A percentile compares a stretch with the other conserved stretches of the same genome.
These are phyloP conservation scores for Lactuca saligna DNA, from an alignment of 129 eudicot genomes.

Conservation along the genomic window DNA sequence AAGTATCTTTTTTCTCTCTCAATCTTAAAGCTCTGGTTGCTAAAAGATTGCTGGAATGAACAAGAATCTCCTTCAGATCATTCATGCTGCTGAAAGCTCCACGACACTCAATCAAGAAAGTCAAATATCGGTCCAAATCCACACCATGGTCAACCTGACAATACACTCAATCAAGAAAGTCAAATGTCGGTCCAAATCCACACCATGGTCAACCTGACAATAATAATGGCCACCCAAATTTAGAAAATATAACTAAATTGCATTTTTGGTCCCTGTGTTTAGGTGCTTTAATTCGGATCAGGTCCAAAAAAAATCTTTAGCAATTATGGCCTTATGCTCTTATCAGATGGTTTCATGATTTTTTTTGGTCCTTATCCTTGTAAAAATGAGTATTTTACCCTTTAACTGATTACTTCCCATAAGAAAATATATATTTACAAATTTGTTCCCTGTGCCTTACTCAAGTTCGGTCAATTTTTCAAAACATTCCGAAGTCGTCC, in stretches of 20 bases:
- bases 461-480: neutral
- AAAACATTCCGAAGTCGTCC: too few relatives aligned
- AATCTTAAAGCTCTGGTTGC: constrained; percentile 58
- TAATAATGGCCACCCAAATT: constrained; percentile 19
- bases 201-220: constrained; percentile 74
- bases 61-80: constrained; percentile 74
- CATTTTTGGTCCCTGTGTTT: neutral
- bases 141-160: constrained; percentile 74
- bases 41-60: constrained; percentile 68
- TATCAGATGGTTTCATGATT: neutral
- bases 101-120: constrained; percentile 74
- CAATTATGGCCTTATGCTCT: neutral
- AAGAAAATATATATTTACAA: too few relatives aligned
- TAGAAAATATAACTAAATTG: neutral
- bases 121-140: constrained; percentile 57
- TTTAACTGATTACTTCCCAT: neutral
- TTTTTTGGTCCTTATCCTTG: neutral
- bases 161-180: constrained; percentile 65
- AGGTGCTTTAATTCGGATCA: neutral
- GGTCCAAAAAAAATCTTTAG: neutral
- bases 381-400: neutral
- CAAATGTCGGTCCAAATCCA: constrained; percentile 57
- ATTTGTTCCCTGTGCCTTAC: neutral
- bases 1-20: constrained; percentile 37
- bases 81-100: constrained; percentile 68